These are phyloP conservation scores for Piedraia hortae DNA, from an alignment of 2,329 filamentous ascomycete species.

Conservation along the genomic window DNA sequence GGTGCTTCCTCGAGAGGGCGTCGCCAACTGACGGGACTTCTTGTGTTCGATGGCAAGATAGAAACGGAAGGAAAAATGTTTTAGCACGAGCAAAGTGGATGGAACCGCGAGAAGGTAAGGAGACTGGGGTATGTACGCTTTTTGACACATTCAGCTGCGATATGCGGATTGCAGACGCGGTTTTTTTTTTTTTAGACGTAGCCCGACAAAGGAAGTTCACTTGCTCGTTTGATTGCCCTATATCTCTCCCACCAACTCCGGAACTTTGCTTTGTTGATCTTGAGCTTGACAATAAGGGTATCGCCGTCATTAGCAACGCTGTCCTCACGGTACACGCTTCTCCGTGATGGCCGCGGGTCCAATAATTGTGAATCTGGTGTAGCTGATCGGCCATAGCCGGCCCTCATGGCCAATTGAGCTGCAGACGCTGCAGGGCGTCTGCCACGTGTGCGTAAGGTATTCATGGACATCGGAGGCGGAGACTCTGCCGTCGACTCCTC, in stretches of 20 bases:
- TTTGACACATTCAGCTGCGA: constrained; percentile 7
- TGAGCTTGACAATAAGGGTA: constrained; percentile 43
- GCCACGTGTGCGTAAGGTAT: constrained; percentile 61
- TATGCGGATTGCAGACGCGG: too few relatives aligned
- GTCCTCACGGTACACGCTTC: constrained; percentile 40
- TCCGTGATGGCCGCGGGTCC: constrained; percentile 37
- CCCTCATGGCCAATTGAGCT: constrained; percentile 62
- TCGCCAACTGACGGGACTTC: too few relatives aligned
- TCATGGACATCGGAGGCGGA: constrained; percentile 21
- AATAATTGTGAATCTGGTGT: constrained; percentile 50
- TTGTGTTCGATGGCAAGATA: too few relatives aligned
- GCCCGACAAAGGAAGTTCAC: constrained; percentile 10
- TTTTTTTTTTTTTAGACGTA: constrained; percentile 12
- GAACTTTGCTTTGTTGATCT: constrained; percentile 43
- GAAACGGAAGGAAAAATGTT: too few relatives aligned
- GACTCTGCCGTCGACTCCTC: constrained; percentile 71
- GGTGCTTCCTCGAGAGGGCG: too few relatives aligned
- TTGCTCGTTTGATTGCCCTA: constrained; percentile 11
- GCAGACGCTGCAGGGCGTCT: constrained; percentile 72
- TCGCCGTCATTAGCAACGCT: constrained; percentile 46
- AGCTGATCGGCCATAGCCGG: constrained; percentile 39
- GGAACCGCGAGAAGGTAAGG: too few relatives aligned
- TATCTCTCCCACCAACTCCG: constrained; percentile 28
- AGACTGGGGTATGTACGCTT: too few relatives aligned
- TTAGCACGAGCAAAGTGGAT: too few relatives aligned